Evolutionary conservation across 2,329 filamentous ascomycete genomes (phyloP), one percentile per base, ranked within the genome.

Genomic region (Sporothrix pallida): DNA sequence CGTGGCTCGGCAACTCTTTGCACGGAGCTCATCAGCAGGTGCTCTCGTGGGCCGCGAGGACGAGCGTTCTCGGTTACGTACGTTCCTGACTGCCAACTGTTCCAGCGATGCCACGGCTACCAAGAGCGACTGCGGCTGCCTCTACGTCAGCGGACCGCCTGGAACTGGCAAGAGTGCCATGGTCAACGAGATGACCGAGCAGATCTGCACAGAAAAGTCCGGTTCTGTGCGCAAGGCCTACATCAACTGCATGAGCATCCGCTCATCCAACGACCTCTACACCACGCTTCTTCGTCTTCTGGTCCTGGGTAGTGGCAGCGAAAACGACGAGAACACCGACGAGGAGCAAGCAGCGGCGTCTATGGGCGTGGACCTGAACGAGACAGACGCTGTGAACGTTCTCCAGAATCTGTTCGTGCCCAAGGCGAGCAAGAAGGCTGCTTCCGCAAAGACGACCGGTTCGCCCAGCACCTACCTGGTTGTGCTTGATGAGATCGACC

Each of bases 181-280:
- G 86, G 90, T 98, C 75, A 91, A 91, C 76, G 91, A 97, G 80
- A 89, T 97, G 70, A 92, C 92, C 67, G 84, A 89, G 67, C 85
- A 89, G 60, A 83, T 91, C 68, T 83, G 84, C 12, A 80, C 83
- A 3, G 83, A 84, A 48, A 83, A 86, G 17, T 81, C 84, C 1
- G 78, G 81, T 13, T 81, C 81, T 3, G 84, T 96, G 71, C 90
- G 89, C 78, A 90, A 91, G 71, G 90, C 91, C 2, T 95, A 95
- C 79, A 88, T 99, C 86, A 99, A 99, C 81, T 99, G 96, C 83
- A 98, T 98, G 91, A 97, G 95, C 82, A 91, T 98, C 82, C 97
- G 96, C 79, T 93, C 90, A 48, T 93, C 94, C 1, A 91, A 90
- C 77, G 95, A 98, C 80, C 87, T 99, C 26, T 97, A 97, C 82